Base-by-base conservation (phyloP, 2,329 filamentous ascomycete species). In the Beauveria bassiana region DNA sequence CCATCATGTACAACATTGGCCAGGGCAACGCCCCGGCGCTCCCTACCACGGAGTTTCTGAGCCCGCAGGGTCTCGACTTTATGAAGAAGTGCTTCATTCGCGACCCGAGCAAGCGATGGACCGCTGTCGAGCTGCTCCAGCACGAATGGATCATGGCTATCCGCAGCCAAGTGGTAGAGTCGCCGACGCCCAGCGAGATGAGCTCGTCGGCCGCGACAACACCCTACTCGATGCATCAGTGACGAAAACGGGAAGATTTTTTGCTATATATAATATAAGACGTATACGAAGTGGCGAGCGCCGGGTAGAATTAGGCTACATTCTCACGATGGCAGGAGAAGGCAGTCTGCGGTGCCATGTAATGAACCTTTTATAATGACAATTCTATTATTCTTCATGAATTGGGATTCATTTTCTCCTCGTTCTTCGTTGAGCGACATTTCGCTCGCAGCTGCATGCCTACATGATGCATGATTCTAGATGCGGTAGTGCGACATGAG, bases 1-100 rank as follows among this genome's bases (percentile, higher is more conserved):
- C 95, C 47, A 98, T 99, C 77, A 99, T 99, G 95, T 99, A 97
- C 82, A 98, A 98, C 78, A 99, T 99, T 70, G 95, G 95, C 1
- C 93, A 96, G 72, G 95, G 95, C 66, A 96, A 97, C 69, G 90
- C 92, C 54, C 95, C 95, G 6, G 88, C 91, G 71, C 81, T 97
- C 61, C 95, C 95, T 1, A 81, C 85, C 1, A 73, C 79, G 1
- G 93, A 98, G 58, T 93, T 98, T 74, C 83, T 99, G 65, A 95
- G 90, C 70, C 83, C 87, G 0, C 76, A 85, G 61, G 95, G 95
- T 24, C 86, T 97, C 65, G 92, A 98, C 71, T 98, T 99, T 70
- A 74, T 99, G 66, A 85, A 85, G 68, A 86, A 84, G 66, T 98
- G 93, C 78, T 98, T 99, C 70, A 83, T 90, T 63, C 84, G 90